Evolutionary conservation across 768 basidiomycete species (phyloP), one percentile per base, ranked within the genome.

Genomic region (Mycena sanguinolenta): DNA sequence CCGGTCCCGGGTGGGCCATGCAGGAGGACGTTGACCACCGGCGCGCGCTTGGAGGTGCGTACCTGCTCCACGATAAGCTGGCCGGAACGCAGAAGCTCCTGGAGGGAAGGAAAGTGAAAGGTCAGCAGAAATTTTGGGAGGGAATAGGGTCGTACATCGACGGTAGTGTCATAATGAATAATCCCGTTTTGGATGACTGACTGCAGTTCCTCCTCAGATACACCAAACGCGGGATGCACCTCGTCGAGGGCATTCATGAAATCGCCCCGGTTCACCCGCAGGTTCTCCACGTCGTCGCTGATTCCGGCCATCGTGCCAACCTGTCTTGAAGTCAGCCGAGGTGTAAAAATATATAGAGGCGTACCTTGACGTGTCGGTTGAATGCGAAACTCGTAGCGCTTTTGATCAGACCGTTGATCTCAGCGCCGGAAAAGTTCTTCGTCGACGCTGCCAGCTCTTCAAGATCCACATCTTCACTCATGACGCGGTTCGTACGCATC

Each of bases 311-410:
- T 92, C 7, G 97, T 98, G 19, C 98, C 98, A 68, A 98, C 93
- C 87, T 88, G 58, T 36, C 16, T 21, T 8, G 14, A 10, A 54
- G 34, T 55, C 25, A 50, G 44, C 16, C 16, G 1, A 5, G 3
- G n/a, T 14, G 19, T 4, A 32, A 30, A 21, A 65, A 25, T n/a
- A n/a, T n/a, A 25, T 4, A 25, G n/a, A 27, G 27, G 9, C 27
- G 32, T 34, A 34, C 92, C 83, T 98, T 98, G 75, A 99, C 96
- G 78, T 99, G 98, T 46, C 98, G 86, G 76, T 94, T 97, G 84
- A 99, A 97, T 25, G 98, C 97, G 77, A 97, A 99, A 90, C 93
- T 95, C 1, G 97, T 96, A 36, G 98, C 98, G 77, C 96, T 98
- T 88, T 98, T 99, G 81, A 99, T 93, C 53, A 99, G 83, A 75